Evolutionary conservation across 805 yeast genomes (phyloP).

Genomic region (Ogataea trehaloabstinens): DNA sequence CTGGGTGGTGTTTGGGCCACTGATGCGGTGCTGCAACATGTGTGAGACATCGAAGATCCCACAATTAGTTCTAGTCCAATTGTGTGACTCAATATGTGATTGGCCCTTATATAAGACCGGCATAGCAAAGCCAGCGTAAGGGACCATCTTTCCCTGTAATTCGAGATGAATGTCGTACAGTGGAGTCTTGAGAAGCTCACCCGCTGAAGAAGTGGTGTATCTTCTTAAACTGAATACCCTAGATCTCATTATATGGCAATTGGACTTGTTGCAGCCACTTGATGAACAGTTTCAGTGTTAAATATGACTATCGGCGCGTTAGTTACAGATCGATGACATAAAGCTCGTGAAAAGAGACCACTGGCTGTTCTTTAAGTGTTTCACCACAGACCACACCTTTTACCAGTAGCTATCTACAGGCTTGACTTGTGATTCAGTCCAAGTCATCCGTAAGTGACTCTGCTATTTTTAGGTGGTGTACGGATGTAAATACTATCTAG

Average conservation of each 20-base stretch:
- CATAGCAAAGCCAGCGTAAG: conserved; percentile 96
- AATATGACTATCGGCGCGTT: too few species aligned
- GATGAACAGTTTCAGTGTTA: too few species aligned
- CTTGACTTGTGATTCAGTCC: too few species aligned
- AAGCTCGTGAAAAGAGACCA: too few species aligned
- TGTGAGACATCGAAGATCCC: conserved; percentile 97
- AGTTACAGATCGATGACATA: too few species aligned
- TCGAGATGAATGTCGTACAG: conserved; percentile 75
- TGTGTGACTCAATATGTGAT: conserved; percentile 87
- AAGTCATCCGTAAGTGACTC: too few species aligned
- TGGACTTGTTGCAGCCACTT: too few species aligned
- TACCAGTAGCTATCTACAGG: too few species aligned
- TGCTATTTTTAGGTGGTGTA: too few species aligned
- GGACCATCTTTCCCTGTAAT: conserved; percentile 87
- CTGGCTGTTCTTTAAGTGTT: too few species aligned
- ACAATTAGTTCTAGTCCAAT: conserved; percentile 85
- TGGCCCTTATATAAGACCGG: conserved; percentile 87
- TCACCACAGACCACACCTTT: too few species aligned
- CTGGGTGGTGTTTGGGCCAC: conserved; percentile 63
- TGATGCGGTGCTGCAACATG: conserved; percentile 86
- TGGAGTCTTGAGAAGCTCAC: conserved; percentile 60
- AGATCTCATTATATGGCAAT: not conserved
- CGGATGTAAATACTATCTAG: too few species aligned
- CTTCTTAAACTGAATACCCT: not conserved
- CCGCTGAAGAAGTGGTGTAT: conserved; percentile 20